Conservation (phyloP, 1,284 basidiomycete species). For the Anthracocystis walkeri region DNA sequence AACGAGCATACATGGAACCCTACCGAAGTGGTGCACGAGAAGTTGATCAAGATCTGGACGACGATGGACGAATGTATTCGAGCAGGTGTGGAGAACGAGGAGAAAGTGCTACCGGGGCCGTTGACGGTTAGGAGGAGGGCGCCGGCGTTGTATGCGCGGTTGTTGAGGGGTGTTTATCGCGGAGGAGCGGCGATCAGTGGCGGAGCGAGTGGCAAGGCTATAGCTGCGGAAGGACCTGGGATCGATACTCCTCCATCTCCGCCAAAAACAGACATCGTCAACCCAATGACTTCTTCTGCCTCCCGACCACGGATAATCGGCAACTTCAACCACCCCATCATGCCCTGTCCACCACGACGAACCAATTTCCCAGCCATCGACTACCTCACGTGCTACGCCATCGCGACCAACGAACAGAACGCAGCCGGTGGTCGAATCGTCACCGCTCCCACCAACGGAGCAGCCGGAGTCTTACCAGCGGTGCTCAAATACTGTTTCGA, state of each 20-base stretch:
- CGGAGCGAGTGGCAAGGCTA: conserved; percentile 4
- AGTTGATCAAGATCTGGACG: conserved; percentile 77
- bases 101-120: conserved; percentile 84
- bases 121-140: conserved; percentile 71
- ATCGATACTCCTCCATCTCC: conserved; percentile 16
- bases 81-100: conserved; percentile 82
- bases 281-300: neutral
- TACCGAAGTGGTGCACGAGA: conserved; percentile 58
- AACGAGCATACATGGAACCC: conserved; percentile 77
- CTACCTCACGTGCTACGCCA: conserved; percentile 76
- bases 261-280: conserved; percentile 1
- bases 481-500: conserved; percentile 86
- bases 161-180: conserved; percentile 81
- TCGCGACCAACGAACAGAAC: conserved; percentile 77
- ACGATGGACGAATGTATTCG: conserved; percentile 96
- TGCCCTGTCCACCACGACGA: conserved; percentile 74
- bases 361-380: conserved; percentile 92
- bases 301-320: conserved; percentile 74
- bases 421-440: conserved; percentile 92
- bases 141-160: conserved; percentile 74
- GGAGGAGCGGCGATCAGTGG: conserved; percentile 18
- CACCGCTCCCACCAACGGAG: conserved; percentile 86
- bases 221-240: conserved; percentile 9
- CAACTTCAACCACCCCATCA: conserved; percentile 82
- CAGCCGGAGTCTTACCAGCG: conserved; percentile 86